phyloP scores from a whole-genome alignment of 2,329 filamentous ascomycete species.

The Fusarium sp. region DNA sequence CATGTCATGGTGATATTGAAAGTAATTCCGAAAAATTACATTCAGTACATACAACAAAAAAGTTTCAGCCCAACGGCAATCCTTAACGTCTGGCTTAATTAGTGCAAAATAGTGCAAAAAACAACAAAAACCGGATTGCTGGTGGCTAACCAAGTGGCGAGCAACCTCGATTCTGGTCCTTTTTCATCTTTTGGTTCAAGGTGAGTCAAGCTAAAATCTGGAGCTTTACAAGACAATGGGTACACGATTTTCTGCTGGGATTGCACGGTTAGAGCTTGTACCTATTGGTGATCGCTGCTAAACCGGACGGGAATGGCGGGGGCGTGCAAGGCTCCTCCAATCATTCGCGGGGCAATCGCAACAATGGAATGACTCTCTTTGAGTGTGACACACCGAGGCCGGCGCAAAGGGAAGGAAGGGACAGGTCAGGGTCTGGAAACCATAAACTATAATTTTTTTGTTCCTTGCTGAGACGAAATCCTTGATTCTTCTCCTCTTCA shows the following conservation, averaged over 20 bases:
- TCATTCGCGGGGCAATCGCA: conserved; percentile 44
- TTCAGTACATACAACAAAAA: conserved; percentile 6
- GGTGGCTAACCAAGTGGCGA: conserved; percentile 16
- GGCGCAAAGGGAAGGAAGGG: conserved; percentile 44
- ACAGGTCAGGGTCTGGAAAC: conserved; percentile 41
- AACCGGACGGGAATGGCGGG: conserved; percentile 37
- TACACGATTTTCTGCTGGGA: conserved; percentile 27
- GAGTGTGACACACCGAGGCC: conserved; percentile 48
- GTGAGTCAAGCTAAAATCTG: conserved; percentile 35
- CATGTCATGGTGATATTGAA: conserved; percentile 14
- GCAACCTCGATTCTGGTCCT: conserved; percentile 1
- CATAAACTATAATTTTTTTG: conserved; percentile 24
- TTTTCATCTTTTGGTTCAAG: conserved; percentile 2
- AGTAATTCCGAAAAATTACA: neutral
- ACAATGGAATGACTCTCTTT: conserved; percentile 41
- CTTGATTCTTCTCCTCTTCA: conserved; percentile 4
- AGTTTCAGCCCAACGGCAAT: conserved; percentile 11
- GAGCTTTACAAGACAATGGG: conserved; percentile 16
- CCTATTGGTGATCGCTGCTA: conserved; percentile 21
- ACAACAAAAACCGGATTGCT: neutral
- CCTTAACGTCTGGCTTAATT: conserved; percentile 12
- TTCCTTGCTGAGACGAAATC: conserved; percentile 6
- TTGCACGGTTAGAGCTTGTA: conserved; percentile 20
- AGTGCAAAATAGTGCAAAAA: conserved; percentile 1
- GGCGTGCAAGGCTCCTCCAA: conserved; percentile 35